Evolutionary conservation across 176 grass and related monocot species (phyloP).

Genomic region (Eremochloa ophiuroides): DNA sequence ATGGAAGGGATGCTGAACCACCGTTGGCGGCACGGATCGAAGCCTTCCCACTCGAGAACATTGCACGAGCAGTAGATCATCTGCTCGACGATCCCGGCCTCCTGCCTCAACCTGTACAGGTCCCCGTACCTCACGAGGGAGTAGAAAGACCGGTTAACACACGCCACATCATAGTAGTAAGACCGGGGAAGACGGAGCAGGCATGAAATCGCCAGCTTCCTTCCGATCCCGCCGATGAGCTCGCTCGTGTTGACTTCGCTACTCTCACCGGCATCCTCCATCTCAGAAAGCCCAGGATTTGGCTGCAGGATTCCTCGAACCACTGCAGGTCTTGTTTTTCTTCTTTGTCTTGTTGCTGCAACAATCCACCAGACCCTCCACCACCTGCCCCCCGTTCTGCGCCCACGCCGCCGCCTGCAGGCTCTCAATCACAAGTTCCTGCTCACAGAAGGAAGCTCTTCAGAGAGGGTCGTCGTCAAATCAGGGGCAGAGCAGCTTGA

Average conservation of each 20-base stretch:
- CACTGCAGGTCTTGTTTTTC: neutral
- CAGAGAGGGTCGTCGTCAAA: neutral
- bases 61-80: constrained; percentile 53
- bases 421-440: neutral
- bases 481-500: constrained; percentile 14
- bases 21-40: constrained; percentile 25
- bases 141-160: constrained; percentile 24
- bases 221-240: constrained; percentile 34
- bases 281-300: neutral
- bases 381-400: neutral
- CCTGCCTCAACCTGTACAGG: constrained; percentile 37
- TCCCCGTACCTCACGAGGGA: constrained; percentile 32
- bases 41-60: constrained; percentile 43
- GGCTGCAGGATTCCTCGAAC: neutral
- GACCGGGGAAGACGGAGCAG: constrained; percentile 39
- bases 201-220: constrained; percentile 35
- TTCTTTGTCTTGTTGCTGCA: neutral
- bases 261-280: constrained; percentile 12
- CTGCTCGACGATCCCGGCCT: constrained; percentile 13
- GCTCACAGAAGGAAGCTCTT: neutral
- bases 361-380: neutral
- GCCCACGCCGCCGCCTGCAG: neutral
- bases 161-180: constrained; percentile 26
- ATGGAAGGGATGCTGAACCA: constrained; percentile 42
- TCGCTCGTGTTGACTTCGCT: constrained; percentile 2